These are phyloP conservation scores for Phaeosphaeria sp. DNA, from an alignment of 2,329 filamentous ascomycete species.

Conservation along the genomic window DNA sequence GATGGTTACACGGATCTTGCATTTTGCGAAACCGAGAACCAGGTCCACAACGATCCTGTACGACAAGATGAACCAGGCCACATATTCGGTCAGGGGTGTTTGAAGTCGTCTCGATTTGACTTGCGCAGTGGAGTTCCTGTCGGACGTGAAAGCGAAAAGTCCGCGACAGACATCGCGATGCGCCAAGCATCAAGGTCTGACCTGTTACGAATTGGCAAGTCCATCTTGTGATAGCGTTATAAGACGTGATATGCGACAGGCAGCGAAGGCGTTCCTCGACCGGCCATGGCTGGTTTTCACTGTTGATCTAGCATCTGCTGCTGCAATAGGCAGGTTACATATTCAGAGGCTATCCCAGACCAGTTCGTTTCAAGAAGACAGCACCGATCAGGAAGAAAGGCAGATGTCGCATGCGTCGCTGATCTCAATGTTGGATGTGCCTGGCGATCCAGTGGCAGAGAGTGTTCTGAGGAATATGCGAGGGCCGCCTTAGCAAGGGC, in stretches of 20 bases:
- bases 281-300: constrained; percentile 12
- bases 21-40: constrained; percentile 44
- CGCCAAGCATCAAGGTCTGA: not conserved
- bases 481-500: constrained; percentile 18
- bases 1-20: constrained; percentile 46
- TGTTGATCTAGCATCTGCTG: constrained; percentile 9
- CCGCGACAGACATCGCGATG: not conserved
- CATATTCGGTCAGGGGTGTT: constrained; percentile 14
- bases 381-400: constrained; percentile 14
- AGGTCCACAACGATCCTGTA: constrained; percentile 45
- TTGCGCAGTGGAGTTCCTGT: not conserved
- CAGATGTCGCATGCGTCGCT: constrained; percentile 29
- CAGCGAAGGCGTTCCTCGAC: constrained; percentile 1
- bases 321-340: constrained; percentile 35
- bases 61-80: constrained; percentile 28
- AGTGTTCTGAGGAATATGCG: constrained; percentile 23
- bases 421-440: constrained; percentile 13
- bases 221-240: not conserved
- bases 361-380: constrained; percentile 6
- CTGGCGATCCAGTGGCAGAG: constrained; percentile 23
- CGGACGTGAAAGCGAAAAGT: not conserved
- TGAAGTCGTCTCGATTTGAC: constrained; percentile 16
- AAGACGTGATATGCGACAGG: not conserved
- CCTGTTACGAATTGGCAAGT: not conserved
- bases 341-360: constrained; percentile 14